A percentile compares a stretch with the other conserved stretches of the same genome.
Evolutionary conservation across 768 basidiomycete genomes (phyloP).

Genomic region (Macrolepiota fuliginosa): DNA sequence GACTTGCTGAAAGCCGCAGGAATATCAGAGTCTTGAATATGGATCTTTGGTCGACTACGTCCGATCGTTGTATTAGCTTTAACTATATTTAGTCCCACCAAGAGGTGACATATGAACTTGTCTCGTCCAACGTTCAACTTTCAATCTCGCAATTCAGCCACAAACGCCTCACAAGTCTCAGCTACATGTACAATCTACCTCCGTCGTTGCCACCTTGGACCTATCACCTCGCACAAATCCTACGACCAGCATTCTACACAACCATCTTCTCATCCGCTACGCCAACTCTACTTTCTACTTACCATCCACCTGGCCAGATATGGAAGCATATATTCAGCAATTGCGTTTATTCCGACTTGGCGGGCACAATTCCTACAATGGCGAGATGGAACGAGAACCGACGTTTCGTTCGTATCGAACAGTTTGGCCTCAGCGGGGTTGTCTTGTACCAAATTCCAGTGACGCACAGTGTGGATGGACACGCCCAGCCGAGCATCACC

Average conservation of each 20-base stretch:
- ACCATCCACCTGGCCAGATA: constrained; percentile 19
- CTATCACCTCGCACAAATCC: background rate
- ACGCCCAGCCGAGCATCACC: constrained; percentile 12
- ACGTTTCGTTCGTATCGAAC: constrained; percentile 25
- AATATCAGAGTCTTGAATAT: constrained; percentile 17
- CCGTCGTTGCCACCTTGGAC: background rate
- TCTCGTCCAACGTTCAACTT: background rate
- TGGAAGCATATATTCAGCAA: constrained; percentile 22
- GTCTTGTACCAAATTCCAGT: constrained; percentile 24
- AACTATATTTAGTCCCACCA: background rate
- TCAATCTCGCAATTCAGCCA: background rate
- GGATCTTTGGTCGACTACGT: background rate
- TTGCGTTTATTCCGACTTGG: constrained; percentile 24
- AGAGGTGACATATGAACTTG: background rate
- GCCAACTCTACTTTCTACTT: background rate
- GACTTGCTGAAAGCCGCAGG: constrained; percentile 48
- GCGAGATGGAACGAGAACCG: constrained; percentile 12
- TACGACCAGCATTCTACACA: background rate
- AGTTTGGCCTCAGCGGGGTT: constrained; percentile 27
- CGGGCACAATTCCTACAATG: constrained; percentile 2
- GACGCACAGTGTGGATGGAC: background rate
- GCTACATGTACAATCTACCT: background rate
- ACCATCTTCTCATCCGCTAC: background rate
- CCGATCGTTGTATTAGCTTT: background rate
- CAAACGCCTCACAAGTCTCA: background rate